phyloP scores from a whole-genome alignment of 1,139 yeast genomes.

The Blastobotrys apis region DNA sequence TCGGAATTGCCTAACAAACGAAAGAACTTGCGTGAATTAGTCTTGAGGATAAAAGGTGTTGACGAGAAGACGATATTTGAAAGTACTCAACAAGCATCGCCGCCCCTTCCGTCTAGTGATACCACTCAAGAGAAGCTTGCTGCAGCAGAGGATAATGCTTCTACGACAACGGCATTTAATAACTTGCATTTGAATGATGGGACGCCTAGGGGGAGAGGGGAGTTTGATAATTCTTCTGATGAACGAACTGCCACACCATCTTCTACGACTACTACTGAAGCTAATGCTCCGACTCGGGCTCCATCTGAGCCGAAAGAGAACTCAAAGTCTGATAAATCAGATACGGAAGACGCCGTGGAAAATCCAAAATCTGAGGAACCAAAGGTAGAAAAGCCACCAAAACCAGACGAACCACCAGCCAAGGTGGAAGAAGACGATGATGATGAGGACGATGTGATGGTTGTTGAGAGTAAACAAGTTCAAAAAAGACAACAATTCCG shows the following conservation, averaged over 20 bases:
- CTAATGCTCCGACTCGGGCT: background rate
- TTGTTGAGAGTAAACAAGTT: constrained; percentile 13
- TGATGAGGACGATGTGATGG: constrained; percentile 15
- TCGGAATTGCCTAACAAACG: constrained; percentile 9
- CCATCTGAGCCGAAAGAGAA: too few relatives aligned
- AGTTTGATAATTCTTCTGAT: background rate
- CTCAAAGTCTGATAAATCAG: background rate
- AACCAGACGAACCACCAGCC: background rate
- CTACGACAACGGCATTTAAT: background rate
- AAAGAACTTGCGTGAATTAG: constrained; percentile 3
- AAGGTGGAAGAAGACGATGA: constrained; percentile 1
- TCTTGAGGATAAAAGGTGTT: constrained; percentile 1
- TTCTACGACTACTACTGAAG: too few relatives aligned
- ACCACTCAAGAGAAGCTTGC: background rate
- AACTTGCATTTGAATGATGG: background rate
- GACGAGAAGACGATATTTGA: background rate
- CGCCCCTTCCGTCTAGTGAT: too few relatives aligned
- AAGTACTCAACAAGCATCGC: too few relatives aligned
- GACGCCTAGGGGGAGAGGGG: too few relatives aligned
- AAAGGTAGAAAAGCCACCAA: background rate
- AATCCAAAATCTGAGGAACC: background rate
- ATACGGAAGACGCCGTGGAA: background rate
- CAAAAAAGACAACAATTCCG: constrained; percentile 1
- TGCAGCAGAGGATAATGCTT: background rate
- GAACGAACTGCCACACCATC: background rate